phyloP scores from a whole-genome alignment of 352 stramenopile genomes.

The Phytophthora palmivora region DNA sequence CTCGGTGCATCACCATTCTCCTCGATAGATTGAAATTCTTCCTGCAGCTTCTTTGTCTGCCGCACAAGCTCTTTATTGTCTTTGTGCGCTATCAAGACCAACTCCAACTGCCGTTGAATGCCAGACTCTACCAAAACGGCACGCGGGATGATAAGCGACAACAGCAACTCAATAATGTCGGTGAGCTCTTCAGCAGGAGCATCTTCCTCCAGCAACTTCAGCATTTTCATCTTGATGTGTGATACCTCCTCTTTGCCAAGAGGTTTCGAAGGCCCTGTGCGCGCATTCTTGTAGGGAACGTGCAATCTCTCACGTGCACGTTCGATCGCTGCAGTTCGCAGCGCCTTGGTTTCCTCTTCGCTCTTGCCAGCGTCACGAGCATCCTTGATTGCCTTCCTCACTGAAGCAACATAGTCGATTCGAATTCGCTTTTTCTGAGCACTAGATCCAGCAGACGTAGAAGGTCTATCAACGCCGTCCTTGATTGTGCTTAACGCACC shows the following conservation, averaged over 20 bases:
- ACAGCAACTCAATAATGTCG: constrained; percentile 81
- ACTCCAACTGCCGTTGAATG: constrained; percentile 76
- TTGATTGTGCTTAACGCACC: constrained; percentile 13
- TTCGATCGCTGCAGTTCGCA: constrained; percentile 79
- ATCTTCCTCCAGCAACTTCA: constrained; percentile 87
- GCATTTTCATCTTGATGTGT: constrained; percentile 87
- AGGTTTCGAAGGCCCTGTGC: constrained; percentile 74
- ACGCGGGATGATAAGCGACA: constrained; percentile 80
- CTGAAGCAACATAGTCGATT: constrained; percentile 88
- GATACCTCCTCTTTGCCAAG: constrained; percentile 84
- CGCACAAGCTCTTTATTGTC: constrained; percentile 90
- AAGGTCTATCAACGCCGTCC: constrained; percentile 30
- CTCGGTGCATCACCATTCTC: constrained; percentile 49
- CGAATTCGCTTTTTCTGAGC: constrained; percentile 85
- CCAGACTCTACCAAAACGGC: constrained; percentile 80
- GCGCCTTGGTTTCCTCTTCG: constrained; percentile 79
- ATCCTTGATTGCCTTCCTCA: constrained; percentile 82
- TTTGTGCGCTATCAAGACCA: constrained; percentile 81
- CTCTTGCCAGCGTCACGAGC: constrained; percentile 75
- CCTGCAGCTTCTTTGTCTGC: constrained; percentile 80
- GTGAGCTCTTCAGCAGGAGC: constrained; percentile 79
- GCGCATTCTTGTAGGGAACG: constrained; percentile 82
- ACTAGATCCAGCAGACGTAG: constrained; percentile 17
- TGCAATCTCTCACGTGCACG: constrained; percentile 77
- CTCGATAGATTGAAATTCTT: constrained; percentile 83